Conservation (phyloP, 2,329 filamentous ascomycete species). For the Arthrobotrys pseudoclavata region DNA sequence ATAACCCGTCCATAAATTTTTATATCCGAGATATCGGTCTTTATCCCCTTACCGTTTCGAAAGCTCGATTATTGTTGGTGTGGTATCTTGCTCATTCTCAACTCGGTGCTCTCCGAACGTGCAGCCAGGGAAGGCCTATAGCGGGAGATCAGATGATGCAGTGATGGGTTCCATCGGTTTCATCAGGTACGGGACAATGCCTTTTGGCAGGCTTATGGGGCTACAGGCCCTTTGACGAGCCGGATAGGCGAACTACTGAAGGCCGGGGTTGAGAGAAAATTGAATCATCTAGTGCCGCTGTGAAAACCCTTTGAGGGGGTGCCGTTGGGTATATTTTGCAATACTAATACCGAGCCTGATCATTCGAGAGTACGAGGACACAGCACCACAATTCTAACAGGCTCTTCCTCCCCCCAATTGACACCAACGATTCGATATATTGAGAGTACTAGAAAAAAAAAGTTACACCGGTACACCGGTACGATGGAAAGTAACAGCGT, state of each 20-base stretch:
- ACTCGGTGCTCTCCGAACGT: neutral
- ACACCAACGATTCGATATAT: neutral
- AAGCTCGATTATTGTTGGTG: conserved; percentile 5
- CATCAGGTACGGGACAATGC: conserved; percentile 9
- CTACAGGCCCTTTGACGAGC: conserved; percentile 6
- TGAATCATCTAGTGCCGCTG: neutral
- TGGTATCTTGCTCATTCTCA: neutral
- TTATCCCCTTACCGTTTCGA: neutral
- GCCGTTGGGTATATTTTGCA: neutral
- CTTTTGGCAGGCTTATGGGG: neutral
- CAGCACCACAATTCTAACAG: neutral
- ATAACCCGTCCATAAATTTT: neutral
- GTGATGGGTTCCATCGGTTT: conserved; percentile 5
- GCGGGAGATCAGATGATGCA: conserved; percentile 44
- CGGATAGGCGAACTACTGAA: conserved; percentile 1
- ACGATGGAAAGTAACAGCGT: conserved; percentile 3
- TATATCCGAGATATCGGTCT: neutral
- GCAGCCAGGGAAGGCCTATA: neutral
- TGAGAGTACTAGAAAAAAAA: neutral
- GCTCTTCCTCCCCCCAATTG: neutral
- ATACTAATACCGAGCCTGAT: conserved; percentile 4
- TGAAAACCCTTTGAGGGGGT: neutral
- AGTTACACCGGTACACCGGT: conserved; percentile 7
- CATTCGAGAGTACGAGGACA: neutral
- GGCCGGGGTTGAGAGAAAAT: neutral